Evolutionary conservation across 1,139 yeast genomes (phyloP).

Genomic region (Chernovozyma sophiae-reginae): DNA sequence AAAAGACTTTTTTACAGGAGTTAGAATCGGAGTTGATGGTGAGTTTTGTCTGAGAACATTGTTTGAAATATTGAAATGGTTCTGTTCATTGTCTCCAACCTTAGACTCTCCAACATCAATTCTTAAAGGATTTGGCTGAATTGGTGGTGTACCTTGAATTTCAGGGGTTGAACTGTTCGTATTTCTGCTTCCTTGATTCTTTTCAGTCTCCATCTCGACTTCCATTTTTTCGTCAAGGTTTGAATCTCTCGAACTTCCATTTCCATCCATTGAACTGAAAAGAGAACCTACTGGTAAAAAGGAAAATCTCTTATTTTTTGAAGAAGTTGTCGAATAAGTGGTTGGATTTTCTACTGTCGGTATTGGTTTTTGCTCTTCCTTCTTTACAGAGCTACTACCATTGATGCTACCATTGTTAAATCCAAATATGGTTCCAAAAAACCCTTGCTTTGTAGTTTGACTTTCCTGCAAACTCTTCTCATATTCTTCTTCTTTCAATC

Average conservation of each 20-base stretch:
- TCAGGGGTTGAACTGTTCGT: too few species aligned
- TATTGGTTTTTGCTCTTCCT: not conserved
- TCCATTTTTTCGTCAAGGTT: too few species aligned
- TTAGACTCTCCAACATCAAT: too few species aligned
- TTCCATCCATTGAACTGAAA: constrained; percentile 3
- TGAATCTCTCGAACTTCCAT: not conserved
- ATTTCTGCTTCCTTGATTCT: too few species aligned
- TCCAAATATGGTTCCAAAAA: constrained; percentile 28
- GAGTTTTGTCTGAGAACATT: not conserved
- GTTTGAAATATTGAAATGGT: too few species aligned
- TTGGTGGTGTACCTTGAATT: too few species aligned
- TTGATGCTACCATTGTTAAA: constrained; percentile 10
- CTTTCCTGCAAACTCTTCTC: constrained; percentile 29
- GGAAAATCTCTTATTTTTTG: constrained; percentile 15
- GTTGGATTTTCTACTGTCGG: not conserved
- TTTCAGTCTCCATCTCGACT: too few species aligned
- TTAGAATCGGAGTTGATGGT: constrained; percentile 3
- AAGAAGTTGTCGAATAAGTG: not conserved
- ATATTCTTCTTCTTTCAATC: constrained; percentile 39
- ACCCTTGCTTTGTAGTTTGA: constrained; percentile 18
- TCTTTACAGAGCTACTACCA: constrained; percentile 2
- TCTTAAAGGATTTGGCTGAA: too few species aligned
- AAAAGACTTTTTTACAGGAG: constrained; percentile 2
- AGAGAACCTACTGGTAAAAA: constrained; percentile 13
- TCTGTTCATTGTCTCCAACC: too few species aligned